Evolutionary conservation across 1,284 basidiomycete species (phyloP).

Genomic region (Ganoderma sp.): DNA sequence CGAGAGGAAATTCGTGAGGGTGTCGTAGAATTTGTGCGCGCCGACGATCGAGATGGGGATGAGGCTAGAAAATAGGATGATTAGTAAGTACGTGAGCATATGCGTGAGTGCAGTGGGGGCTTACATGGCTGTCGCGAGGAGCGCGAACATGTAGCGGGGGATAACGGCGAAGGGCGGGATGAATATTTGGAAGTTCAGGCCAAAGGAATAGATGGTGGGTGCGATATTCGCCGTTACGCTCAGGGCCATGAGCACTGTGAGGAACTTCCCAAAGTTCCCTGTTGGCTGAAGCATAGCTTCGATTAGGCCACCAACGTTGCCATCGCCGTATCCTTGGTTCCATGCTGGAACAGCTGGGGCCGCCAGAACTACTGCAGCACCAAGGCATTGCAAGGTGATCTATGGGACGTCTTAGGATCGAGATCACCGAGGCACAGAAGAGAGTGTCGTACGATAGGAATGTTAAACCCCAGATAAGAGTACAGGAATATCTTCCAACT

Average conservation of each 20-base stretch:
- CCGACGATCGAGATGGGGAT: slow-evolving; percentile 73
- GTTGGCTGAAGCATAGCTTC: slow-evolving; percentile 74
- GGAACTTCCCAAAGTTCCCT: slow-evolving; percentile 83
- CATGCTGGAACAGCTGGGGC: slow-evolving; percentile 69
- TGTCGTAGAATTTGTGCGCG: slow-evolving; percentile 66
- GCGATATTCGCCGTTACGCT: slow-evolving; percentile 87
- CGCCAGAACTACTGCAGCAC: slow-evolving; percentile 73
- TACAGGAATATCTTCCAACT: slow-evolving; percentile 76
- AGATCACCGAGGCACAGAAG: neutral
- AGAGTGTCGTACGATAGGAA: slow-evolving; percentile 61
- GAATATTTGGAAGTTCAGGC: slow-evolving; percentile 82
- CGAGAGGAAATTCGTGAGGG: slow-evolving; percentile 72
- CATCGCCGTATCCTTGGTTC: slow-evolving; percentile 63
- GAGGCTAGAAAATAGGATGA: slow-evolving; percentile 32
- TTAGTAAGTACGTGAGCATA: neutral
- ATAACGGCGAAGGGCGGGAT: slow-evolving; percentile 70
- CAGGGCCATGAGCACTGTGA: slow-evolving; percentile 83
- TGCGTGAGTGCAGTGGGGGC: slow-evolving; percentile 36
- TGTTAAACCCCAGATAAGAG: slow-evolving; percentile 75
- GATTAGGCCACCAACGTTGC: slow-evolving; percentile 76
- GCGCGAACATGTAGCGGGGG: slow-evolving; percentile 87
- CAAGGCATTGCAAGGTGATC: slow-evolving; percentile 73
- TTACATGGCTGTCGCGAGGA: slow-evolving; percentile 82
- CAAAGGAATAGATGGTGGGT: slow-evolving; percentile 83
- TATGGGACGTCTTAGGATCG: slow-evolving; percentile 29